phyloP scores from a whole-genome alignment of 2,329 filamentous ascomycete species.

The Neonectria coccinea region DNA sequence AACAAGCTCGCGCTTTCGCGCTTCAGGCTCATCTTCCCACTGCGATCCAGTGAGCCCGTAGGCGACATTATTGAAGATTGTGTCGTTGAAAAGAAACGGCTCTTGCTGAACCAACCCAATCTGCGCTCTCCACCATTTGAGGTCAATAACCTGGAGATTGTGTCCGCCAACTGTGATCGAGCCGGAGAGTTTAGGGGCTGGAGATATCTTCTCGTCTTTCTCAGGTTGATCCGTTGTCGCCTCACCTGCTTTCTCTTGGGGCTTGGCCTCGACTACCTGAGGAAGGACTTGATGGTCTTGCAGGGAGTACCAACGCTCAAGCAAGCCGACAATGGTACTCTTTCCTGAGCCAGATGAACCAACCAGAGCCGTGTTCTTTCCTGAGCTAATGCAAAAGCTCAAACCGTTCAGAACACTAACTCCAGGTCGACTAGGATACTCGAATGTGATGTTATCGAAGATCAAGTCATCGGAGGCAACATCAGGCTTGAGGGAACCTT shows the following conservation, averaged over 20 bases:
- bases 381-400: slow-evolving; percentile 64
- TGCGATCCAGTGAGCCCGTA: slow-evolving; percentile 56
- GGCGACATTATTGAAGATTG: slow-evolving; percentile 60
- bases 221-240: background rate
- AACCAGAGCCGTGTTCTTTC: slow-evolving; percentile 75
- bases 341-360: slow-evolving; percentile 77
- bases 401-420: slow-evolving; percentile 56
- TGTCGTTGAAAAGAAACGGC: slow-evolving; percentile 63
- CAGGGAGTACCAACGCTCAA: slow-evolving; percentile 72
- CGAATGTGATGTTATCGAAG: slow-evolving; percentile 49
- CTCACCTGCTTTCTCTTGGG: background rate
- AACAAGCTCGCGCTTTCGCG: slow-evolving; percentile 56
- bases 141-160: background rate
- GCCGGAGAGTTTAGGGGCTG: background rate
- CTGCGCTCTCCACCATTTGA: background rate
- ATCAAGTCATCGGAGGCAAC: slow-evolving; percentile 57
- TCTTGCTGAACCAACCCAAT: background rate
- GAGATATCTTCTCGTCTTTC: background rate
- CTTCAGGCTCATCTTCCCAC: slow-evolving; percentile 53
- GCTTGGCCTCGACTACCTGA: background rate
- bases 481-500: slow-evolving; percentile 41
- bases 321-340: slow-evolving; percentile 73
- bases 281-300: background rate
- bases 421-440: slow-evolving; percentile 38
- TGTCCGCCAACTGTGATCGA: background rate